Evolutionary conservation across 2,329 filamentous ascomycete genomes (phyloP), one percentile per base, ranked within the genome.

Genomic region (Nectriaceae sp.): DNA sequence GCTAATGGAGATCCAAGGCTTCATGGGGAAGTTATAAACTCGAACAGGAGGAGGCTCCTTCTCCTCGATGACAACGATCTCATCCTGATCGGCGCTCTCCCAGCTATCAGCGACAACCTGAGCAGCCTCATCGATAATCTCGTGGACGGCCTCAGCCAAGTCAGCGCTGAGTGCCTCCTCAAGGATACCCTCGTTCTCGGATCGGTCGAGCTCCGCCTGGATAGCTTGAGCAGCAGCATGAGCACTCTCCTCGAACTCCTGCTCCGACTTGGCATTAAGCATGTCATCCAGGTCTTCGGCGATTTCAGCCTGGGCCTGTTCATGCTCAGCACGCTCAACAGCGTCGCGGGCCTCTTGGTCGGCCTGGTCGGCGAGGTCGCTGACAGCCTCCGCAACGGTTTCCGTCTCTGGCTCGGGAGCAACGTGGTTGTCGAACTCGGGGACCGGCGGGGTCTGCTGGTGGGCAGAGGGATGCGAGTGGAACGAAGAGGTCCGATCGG

Each of bases 1-100:
- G 11, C 83, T 85, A 65, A 99, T 94, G 18, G 92, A 88, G 56
- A 96, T 92, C 79, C 95, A 99, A 4, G 94, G 94, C 69, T 88
- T 90, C 87, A 99, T 90, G 15, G 94, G 94, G 69, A 99, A 96
- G 69, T 96, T 96, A 75, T 89, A 94, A 40, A 97, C 92, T 65
- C 83, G 86, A 56, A 96, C 84, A 21, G 84, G 78, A 39, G 78
- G 74, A 4, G 82, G 70, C 43, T 83, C 79, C 49, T 85, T 84
- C 57, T 87, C 84, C 67, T 90, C 88, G 26, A 83, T 80, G 40
- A 80, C 76, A 18, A 79, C 75, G 64, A 83, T 78, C 64, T 84
- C 79, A 50, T 88, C 87, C 54, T 87, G 84, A 46, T 92, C 90
- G 4, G 88, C 89, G 55, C 87, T 95, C 75, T 96, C 91, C 91